These are phyloP conservation scores for Waltiozyma sp. DNA, from an alignment of 1,139 yeast species.

Conservation along the genomic window DNA sequence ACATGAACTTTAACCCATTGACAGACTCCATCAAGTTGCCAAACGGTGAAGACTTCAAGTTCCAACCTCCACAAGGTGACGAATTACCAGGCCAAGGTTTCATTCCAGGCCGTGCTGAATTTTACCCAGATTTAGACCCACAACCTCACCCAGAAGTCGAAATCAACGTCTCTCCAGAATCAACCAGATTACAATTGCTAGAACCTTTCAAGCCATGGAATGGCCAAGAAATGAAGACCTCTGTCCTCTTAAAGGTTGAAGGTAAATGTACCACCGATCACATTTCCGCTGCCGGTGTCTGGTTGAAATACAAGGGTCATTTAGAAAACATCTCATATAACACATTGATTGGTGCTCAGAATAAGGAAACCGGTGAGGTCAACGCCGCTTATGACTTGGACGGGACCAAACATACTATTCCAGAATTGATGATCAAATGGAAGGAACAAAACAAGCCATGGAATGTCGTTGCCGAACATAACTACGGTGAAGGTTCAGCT, in stretches of 20 bases:
- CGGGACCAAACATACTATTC: slow-evolving; percentile 70
- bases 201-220: slow-evolving; percentile 85
- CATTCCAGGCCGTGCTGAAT: slow-evolving; percentile 68
- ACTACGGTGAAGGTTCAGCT: slow-evolving; percentile 98
- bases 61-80: slow-evolving; percentile 65
- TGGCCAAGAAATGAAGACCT: slow-evolving; percentile 68
- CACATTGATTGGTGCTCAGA: slow-evolving; percentile 93
- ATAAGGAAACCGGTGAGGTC: slow-evolving; percentile 93
- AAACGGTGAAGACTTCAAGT: slow-evolving; percentile 62
- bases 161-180: slow-evolving; percentile 66
- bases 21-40: slow-evolving; percentile 60
- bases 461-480: slow-evolving; percentile 94
- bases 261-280: slow-evolving; percentile 99
- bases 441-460: slow-evolving; percentile 75
- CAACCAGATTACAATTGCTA: slow-evolving; percentile 72
- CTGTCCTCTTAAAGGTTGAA: slow-evolving; percentile 78
- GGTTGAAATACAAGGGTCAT: slow-evolving; percentile 98
- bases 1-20: slow-evolving; percentile 78
- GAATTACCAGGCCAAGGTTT: slow-evolving; percentile 80
- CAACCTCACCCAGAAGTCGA: slow-evolving; percentile 56
- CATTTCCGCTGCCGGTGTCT: slow-evolving; percentile 97
- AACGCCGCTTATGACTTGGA: slow-evolving; percentile 83
- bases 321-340: slow-evolving; percentile 90
- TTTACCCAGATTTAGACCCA: slow-evolving; percentile 79
- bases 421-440: slow-evolving; percentile 97